Conservation (phyloP, 345 rosid species). For the Brassica cretica region DNA sequence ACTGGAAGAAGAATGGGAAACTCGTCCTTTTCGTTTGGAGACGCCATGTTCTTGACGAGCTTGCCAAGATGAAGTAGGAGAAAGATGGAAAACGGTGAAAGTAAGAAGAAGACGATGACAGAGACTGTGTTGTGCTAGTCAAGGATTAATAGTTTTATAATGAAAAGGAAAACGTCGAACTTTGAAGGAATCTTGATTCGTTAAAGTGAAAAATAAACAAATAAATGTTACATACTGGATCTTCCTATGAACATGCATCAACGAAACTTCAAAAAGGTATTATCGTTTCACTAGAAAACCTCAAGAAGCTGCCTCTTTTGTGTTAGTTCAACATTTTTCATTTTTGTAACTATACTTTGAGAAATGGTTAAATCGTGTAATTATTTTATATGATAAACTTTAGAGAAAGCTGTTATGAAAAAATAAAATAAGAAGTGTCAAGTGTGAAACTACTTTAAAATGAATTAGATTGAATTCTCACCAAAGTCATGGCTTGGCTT, state of each 20-base stretch:
- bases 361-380: neutral
- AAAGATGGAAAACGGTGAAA: neutral
- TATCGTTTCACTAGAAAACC: constrained; percentile 11
- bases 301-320: neutral
- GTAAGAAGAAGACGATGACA: constrained; percentile 11
- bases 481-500: constrained; percentile 1
- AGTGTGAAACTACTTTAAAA: neutral
- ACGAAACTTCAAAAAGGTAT: constrained; percentile 3
- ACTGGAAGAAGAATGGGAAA: constrained; percentile 12
- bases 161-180: neutral
- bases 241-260: neutral
- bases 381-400: neutral
- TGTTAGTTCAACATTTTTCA: neutral
- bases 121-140: neutral
- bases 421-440: neutral
- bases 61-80: neutral
- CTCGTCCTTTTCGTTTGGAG: constrained; percentile 12
- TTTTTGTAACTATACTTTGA: neutral
- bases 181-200: constrained; percentile 1
- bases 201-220: neutral
- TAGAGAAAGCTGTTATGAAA: too few relatives aligned
- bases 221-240: neutral
- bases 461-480: neutral
- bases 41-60: constrained; percentile 1
- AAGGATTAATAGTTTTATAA: neutral